phyloP scores from a whole-genome alignment of 73 alveolate species.

The Symbiodinium pilosum region DNA sequence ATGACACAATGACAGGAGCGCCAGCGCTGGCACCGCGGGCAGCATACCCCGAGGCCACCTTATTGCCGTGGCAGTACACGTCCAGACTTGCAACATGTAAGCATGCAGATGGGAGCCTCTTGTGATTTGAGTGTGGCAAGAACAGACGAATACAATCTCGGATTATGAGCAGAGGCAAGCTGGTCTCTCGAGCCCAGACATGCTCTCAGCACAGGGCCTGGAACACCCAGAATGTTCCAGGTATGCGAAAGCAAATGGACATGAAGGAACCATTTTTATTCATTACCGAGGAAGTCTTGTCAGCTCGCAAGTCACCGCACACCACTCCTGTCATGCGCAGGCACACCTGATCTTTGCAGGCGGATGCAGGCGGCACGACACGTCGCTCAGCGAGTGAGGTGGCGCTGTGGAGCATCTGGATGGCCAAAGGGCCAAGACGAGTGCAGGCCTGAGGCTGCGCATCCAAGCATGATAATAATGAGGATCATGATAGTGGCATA shows the following conservation, averaged over 20 bases:
- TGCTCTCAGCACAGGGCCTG: too few relatives aligned
- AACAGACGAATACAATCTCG: not conserved
- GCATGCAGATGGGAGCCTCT: not conserved
- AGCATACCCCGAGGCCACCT: not conserved
- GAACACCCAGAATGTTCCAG: too few relatives aligned
- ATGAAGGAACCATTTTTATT: too few relatives aligned
- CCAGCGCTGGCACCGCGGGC: not conserved
- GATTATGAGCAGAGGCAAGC: not conserved
- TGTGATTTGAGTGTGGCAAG: not conserved
- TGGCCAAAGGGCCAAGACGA: too few relatives aligned
- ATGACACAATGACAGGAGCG: not conserved
- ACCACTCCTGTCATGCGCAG: not conserved
- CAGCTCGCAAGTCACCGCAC: not conserved
- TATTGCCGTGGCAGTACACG: too few relatives aligned
- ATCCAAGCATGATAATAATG: too few relatives aligned
- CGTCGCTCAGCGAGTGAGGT: conserved; percentile 14
- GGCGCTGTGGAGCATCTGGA: not conserved
- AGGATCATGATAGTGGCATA: too few relatives aligned
- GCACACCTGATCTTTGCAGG: not conserved
- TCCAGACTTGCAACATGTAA: too few relatives aligned
- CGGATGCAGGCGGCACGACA: not conserved
- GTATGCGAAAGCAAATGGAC: too few relatives aligned
- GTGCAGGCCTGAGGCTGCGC: too few relatives aligned
- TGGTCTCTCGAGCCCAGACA: not conserved
- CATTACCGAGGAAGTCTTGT: too few relatives aligned